Evolutionary conservation across 2,329 filamentous ascomycete species (phyloP).

Genomic region (Conoideocrella luteorostrata): DNA sequence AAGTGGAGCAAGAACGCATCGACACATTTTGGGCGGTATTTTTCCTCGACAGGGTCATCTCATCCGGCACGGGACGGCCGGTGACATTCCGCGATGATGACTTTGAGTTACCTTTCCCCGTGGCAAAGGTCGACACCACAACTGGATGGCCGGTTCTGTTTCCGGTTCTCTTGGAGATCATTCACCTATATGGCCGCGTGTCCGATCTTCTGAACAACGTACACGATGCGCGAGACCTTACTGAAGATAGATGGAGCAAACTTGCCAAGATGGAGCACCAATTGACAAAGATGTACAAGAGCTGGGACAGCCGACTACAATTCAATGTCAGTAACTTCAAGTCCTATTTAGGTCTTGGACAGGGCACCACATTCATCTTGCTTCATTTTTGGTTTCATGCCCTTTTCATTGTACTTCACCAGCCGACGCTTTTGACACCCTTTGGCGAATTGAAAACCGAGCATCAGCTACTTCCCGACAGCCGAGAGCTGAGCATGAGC

Average conservation of each 20-base stretch:
- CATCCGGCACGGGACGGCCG: conserved; percentile 76
- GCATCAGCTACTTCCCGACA: conserved; percentile 70
- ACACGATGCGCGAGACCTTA: conserved; percentile 66
- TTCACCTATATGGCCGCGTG: conserved; percentile 78
- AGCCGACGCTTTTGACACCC: conserved; percentile 73
- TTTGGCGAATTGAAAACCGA: conserved; percentile 55
- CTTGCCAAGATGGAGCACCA: conserved; percentile 75
- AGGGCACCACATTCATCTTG: conserved; percentile 81
- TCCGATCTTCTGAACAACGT: conserved; percentile 82
- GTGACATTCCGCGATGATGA: conserved; percentile 80
- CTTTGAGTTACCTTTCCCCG: conserved; percentile 69
- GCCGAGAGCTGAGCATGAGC: conserved; percentile 75
- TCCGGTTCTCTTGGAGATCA: conserved; percentile 73
- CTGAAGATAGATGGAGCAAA: conserved; percentile 63
- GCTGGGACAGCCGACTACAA: conserved; percentile 65
- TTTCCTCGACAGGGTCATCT: conserved; percentile 80
- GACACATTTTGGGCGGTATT: conserved; percentile 91
- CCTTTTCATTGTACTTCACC: conserved; percentile 76
- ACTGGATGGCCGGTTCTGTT: conserved; percentile 73
- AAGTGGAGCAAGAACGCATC: conserved; percentile 72
- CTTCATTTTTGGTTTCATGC: conserved; percentile 88
- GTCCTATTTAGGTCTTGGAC: conserved; percentile 70
- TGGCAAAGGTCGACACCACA: conserved; percentile 40
- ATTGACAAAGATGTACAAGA: conserved; percentile 65
- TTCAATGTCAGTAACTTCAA: conserved; percentile 86